Evolutionary conservation across 768 basidiomycete genomes (phyloP).

Genomic region (Gymnopilus junonius): DNA sequence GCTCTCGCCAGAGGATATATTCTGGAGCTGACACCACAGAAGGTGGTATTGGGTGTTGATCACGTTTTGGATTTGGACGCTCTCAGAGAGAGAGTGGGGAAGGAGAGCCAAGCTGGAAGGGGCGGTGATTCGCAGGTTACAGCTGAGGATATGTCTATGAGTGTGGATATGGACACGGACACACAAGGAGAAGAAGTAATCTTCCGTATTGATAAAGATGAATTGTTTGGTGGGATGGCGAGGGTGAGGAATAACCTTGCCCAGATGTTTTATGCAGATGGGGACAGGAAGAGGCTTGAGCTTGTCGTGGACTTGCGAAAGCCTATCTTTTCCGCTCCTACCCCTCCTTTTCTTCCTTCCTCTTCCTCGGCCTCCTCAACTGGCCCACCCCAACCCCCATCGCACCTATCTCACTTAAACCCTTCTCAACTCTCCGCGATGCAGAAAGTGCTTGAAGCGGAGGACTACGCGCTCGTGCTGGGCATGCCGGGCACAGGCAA

Average conservation of each 20-base stretch:
- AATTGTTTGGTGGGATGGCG: constrained; percentile 84
- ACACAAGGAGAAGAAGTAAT: constrained; percentile 32
- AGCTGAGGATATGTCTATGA: too few species aligned
- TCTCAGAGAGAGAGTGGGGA: constrained; percentile 10
- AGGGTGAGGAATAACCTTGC: constrained; percentile 91
- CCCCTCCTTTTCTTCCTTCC: constrained; percentile 12
- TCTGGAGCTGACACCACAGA: constrained; percentile 63
- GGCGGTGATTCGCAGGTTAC: background rate
- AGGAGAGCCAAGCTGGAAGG: background rate
- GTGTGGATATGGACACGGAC: background rate
- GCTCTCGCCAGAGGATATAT: constrained; percentile 87
- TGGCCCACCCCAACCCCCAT: constrained; percentile 6
- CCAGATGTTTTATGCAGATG: constrained; percentile 81
- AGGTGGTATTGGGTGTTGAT: constrained; percentile 83
- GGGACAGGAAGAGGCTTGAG: constrained; percentile 66
- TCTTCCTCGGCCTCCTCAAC: background rate
- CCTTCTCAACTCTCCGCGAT: constrained; percentile 74
- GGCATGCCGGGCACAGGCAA: constrained; percentile 99
- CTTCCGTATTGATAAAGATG: constrained; percentile 96
- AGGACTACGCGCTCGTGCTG: constrained; percentile 90
- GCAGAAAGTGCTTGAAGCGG: constrained; percentile 71
- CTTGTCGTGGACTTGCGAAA: constrained; percentile 81
- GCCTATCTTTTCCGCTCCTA: constrained; percentile 60
- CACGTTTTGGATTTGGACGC: constrained; percentile 54
- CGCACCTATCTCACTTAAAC: constrained; percentile 51